Conservation (phyloP, 805 yeast species). For the Nakazawaea holstii region DNA sequence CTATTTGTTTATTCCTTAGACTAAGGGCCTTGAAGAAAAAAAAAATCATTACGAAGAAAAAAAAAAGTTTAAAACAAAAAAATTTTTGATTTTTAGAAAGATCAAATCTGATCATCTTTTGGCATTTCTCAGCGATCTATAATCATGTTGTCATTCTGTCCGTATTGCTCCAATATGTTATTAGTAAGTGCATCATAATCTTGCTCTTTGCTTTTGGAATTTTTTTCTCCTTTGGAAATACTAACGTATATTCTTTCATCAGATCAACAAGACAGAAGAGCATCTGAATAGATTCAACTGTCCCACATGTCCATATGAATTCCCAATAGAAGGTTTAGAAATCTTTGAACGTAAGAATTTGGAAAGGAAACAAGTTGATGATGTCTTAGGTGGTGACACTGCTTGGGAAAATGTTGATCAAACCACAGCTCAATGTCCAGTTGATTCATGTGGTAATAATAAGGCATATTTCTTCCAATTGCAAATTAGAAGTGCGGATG, state of each 20-base stretch:
- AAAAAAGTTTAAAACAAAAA: slow-evolving; percentile 7
- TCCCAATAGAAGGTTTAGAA: slow-evolving; percentile 77
- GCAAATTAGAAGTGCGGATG: slow-evolving; percentile 97
- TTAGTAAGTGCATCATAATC: slow-evolving; percentile 35
- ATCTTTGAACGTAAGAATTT: slow-evolving; percentile 81
- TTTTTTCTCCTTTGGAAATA: background rate
- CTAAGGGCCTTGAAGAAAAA: too few species aligned
- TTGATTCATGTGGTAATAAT: slow-evolving; percentile 76
- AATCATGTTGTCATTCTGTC: slow-evolving; percentile 88
- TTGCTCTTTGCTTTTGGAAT: background rate
- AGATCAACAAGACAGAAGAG: slow-evolving; percentile 54
- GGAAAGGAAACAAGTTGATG: slow-evolving; percentile 89
- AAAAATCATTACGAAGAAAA: too few species aligned
- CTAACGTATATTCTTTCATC: slow-evolving; percentile 11
- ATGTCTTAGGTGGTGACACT: slow-evolving; percentile 93
- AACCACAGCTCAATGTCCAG: slow-evolving; percentile 88
- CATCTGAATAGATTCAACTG: slow-evolving; percentile 70
- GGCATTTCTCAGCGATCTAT: too few species aligned
- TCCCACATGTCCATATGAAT: slow-evolving; percentile 93
- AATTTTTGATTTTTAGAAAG: slow-evolving; percentile 13
- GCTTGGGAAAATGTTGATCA: slow-evolving; percentile 99
- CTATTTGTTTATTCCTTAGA: too few species aligned
- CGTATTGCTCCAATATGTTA: slow-evolving; percentile 89
- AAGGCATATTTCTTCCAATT: slow-evolving; percentile 96
- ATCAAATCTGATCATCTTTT: background rate